Base-by-base conservation (phyloP, 1,284 basidiomycete genomes). In the Phaffia rhodozyma region DNA sequence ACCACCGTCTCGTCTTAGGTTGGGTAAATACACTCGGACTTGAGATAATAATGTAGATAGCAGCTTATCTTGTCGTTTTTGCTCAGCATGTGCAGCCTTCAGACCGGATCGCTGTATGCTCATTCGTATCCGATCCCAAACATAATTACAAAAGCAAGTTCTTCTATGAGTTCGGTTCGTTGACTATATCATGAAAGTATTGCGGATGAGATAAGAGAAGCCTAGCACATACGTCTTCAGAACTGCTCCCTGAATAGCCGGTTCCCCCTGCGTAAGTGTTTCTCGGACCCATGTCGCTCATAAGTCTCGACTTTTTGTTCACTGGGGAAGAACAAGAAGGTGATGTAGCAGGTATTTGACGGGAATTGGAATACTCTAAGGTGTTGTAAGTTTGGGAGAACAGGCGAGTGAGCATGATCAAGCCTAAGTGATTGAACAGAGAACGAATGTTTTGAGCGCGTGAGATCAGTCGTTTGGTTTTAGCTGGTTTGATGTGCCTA, bases 1-100 rank as follows among this genome's bases (percentile, higher is more conserved):
- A 21, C 87, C 88, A 20, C 82, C 82, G 38, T 78, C 74, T 54
- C 91, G 83, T 68, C 85, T 82, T 6, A 90, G 76, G 38, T 85
- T 85, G 0, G 91, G 91, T 5, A 94, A 81, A 72, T 86, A 93
- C 1, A 82, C 79, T 29, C 87, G 82, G 61, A 93, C 84, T 64
- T 81, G 79, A 1, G 78, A 77, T 38, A 94, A 79, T 21, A 92
- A 77, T 1, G 77, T 75, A 7, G 84, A 83, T 5, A 91, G 83
- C 68, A 79, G 83, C 70, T 81, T 79, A 69, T 93, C 90, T 70
- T 87, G 86, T 20, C 72, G 73, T 43, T 78, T 78, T 71, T 92
- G 91, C n/a, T 79, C 77, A 43, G 82, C 81, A 69, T 83, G 79
- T 7, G 89, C 90, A 70, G 85, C 84, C 48, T 83, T 65, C 72